A percentile compares a stretch with the other conserved stretches of the same genome.
Conservation (phyloP, 1,284 basidiomycete genomes). For the Malassezia slooffiae region DNA sequence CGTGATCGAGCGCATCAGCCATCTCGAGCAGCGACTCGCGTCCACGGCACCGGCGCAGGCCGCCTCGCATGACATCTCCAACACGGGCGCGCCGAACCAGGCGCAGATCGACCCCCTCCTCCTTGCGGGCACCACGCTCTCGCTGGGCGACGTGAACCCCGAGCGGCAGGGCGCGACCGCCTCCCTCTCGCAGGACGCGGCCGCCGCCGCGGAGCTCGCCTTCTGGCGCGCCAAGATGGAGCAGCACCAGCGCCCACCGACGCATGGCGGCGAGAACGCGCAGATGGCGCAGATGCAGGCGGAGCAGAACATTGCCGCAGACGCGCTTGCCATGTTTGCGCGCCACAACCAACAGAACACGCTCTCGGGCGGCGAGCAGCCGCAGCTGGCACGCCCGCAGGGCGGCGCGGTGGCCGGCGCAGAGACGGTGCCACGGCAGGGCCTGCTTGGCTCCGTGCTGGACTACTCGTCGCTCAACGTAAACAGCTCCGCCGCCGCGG, state of each 20-base stretch:
- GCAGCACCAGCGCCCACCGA: conserved; percentile 14
- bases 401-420: conserved; percentile 1
- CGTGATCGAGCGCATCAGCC: conserved; percentile 29
- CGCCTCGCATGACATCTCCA: conserved; percentile 10
- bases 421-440: conserved; percentile 3
- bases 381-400: not conserved
- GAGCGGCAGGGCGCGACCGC: conserved; percentile 4
- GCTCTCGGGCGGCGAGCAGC: conserved; percentile 6
- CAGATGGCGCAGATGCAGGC: conserved; percentile 17
- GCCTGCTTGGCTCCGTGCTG: conserved; percentile 9
- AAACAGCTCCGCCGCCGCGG: conserved; percentile 13
- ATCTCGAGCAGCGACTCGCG: conserved; percentile 20
- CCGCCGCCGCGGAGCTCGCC: conserved; percentile 14
- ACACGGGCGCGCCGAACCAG: not conserved
- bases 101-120: conserved; percentile 15
- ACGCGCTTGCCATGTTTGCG: conserved; percentile 17
- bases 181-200: conserved; percentile 9
- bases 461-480: conserved; percentile 15
- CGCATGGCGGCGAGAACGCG: conserved; percentile 2
- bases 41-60: conserved; percentile 10
- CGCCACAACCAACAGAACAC: conserved; percentile 11
- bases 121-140: conserved; percentile 13
- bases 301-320: conserved; percentile 18
- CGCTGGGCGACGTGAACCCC: conserved; percentile 13
- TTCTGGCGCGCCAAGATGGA: conserved; percentile 17